These are phyloP conservation scores for Blastocystis sp. DNA, from an alignment of 352 stramenopile genomes.

Conservation along the genomic window DNA sequence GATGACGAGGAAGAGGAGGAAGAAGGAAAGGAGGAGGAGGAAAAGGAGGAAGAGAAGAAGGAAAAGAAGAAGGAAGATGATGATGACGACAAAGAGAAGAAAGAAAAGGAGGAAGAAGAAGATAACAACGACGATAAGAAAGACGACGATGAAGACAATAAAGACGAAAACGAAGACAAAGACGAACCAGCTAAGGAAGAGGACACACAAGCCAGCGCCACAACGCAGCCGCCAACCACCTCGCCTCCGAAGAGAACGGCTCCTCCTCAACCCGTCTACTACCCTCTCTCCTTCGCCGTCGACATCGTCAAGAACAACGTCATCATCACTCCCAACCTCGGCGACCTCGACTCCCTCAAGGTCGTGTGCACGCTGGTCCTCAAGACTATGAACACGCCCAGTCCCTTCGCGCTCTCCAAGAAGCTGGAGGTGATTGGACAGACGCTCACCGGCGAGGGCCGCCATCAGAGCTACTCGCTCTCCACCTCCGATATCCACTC, in stretches of 20 bases:
- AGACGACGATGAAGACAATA: neutral
- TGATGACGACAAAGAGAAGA: neutral
- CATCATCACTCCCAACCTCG: neutral
- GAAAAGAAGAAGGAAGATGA: conserved; percentile 16
- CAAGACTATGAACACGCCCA: neutral
- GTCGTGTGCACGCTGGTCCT: conserved; percentile 12
- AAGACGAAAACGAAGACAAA: neutral
- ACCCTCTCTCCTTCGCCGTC: neutral
- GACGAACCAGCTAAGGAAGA: neutral
- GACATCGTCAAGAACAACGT: neutral
- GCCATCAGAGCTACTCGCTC: neutral
- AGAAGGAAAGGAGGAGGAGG: conserved; percentile 15
- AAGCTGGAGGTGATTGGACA: conserved; percentile 20
- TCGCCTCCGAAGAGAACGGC: neutral
- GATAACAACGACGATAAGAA: neutral
- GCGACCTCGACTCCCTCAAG: neutral
- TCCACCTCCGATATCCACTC: conserved; percentile 3
- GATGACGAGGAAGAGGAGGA: conserved; percentile 30
- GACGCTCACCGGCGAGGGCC: neutral
- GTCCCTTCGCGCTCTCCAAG: neutral
- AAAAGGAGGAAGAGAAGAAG: neutral
- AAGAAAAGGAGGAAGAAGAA: neutral
- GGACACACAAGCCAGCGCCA: neutral
- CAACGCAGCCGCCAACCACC: neutral
- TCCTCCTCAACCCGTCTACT: neutral